These are phyloP conservation scores for Suillus subluteus DNA, from an alignment of 768 basidiomycete genomes.

Conservation along the genomic window DNA sequence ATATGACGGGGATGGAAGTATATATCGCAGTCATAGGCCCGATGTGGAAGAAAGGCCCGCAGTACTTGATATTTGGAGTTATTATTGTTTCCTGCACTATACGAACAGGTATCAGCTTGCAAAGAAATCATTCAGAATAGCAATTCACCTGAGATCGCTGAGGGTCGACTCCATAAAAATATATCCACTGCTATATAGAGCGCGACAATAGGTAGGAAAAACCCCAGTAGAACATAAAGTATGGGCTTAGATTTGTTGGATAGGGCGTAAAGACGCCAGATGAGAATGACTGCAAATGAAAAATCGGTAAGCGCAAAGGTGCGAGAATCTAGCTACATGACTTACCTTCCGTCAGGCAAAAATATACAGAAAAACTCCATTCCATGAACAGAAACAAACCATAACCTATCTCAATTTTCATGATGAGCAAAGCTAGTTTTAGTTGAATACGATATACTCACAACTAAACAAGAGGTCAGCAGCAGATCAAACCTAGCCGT, in stretches of 20 bases:
- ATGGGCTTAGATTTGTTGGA: not conserved
- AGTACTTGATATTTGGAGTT: not conserved
- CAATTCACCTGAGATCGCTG: not conserved
- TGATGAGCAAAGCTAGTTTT: not conserved
- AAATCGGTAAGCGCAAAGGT: not conserved
- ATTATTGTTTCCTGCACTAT: not conserved
- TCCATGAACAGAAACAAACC: not conserved
- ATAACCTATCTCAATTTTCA: not conserved
- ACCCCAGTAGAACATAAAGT: conserved; percentile 1
- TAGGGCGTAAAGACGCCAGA: conserved; percentile 4
- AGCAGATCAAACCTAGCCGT: not conserved
- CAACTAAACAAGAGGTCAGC: not conserved
- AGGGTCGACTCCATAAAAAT: not conserved
- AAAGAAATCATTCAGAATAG: not conserved
- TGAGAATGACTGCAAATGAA: not conserved
- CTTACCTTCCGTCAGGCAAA: not conserved
- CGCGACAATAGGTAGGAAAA: not conserved
- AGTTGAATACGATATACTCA: not conserved
- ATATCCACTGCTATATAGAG: not conserved
- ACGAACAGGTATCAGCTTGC: not conserved
- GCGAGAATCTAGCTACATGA: not conserved
- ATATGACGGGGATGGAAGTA: not conserved
- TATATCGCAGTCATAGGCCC: not conserved
- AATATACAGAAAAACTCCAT: not conserved
- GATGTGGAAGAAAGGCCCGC: not conserved